Base-by-base conservation (phyloP, 345 rosid genomes). In the Turritis glabra region DNA sequence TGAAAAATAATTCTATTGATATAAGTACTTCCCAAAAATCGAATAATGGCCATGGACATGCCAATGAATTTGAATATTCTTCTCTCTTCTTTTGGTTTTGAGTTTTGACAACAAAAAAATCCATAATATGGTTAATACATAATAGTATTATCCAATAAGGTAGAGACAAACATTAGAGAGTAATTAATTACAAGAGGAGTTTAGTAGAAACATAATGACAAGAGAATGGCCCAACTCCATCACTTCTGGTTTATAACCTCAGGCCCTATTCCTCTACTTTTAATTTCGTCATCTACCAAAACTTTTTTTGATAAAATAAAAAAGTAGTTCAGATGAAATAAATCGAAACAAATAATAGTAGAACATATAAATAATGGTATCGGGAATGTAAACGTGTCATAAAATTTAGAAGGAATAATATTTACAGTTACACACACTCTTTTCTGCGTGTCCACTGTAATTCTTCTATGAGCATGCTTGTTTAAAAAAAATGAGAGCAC, bases 141-240 rank as follows among this genome's bases (percentile, higher is more conserved):
- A 9, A 10, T 32, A 67, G 3, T 71, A 48, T 13, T 23, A 71
- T 50, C 58, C 17, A 51, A 35, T 15, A 41, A 64, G 15, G 27
- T 64, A 23, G 38, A 47, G 47, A 73, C 33, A 63, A 30, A 32
- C 33, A 32, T 44, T 64, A 64, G 40, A 18, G 60, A 18, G 46
- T 72, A 25, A 8, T 48, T 72, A 60, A 72, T 26, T 74, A 8
- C 30, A 37, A 74, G 32, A 66, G 14, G 41, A 35, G 67, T 58
- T 75, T 51, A 76, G 70, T 35, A 51, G 69, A 52, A 52, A 30
- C 79, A 69, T 52, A 60, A 61, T 51, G 58, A 61, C 75, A 76
- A 69, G 41, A 44, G 50, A 75, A 32, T 62, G 74, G 74, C 64
- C 79, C 79, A 76, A 61, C 64, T 52, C 70, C 50, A 68, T 60